Conservation (phyloP, 345 rosid genomes). For the Rhodamnia rubescens region DNA sequence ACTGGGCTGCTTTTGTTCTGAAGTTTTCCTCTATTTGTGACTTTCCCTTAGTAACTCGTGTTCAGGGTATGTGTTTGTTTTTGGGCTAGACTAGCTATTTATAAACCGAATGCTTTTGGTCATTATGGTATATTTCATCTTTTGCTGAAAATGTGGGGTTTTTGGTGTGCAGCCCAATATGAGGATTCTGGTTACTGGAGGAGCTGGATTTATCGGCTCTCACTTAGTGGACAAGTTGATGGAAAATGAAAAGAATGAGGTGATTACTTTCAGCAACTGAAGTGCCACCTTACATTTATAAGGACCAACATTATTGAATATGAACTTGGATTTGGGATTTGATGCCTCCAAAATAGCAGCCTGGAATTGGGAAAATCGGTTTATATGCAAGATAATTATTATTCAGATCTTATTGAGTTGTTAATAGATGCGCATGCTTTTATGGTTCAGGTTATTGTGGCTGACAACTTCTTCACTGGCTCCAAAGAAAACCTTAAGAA, state of each 20-base stretch:
- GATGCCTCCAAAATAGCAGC: not conserved
- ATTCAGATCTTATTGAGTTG: not conserved
- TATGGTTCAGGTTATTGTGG: constrained; percentile 58
- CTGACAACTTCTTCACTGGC: constrained; percentile 87
- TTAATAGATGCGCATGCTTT: not conserved
- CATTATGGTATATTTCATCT: not conserved
- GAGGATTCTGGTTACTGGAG: constrained; percentile 92
- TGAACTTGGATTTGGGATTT: not conserved
- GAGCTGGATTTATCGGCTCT: constrained; percentile 99
- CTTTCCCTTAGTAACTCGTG: not conserved
- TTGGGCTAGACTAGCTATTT: not conserved
- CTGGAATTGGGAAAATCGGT: not conserved
- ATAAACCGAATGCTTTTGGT: not conserved
- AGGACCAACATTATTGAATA: not conserved
- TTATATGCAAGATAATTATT: not conserved
- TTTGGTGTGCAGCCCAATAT: constrained; percentile 60
- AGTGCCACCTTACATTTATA: not conserved
- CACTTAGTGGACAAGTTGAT: constrained; percentile 87
- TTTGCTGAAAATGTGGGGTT: not conserved
- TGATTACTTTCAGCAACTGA: not conserved
- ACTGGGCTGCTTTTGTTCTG: not conserved
- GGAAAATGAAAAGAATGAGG: constrained; percentile 83
- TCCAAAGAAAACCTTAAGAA: constrained; percentile 80
- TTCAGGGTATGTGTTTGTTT: not conserved
- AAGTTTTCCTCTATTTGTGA: not conserved